Percentiles rank a stretch among this genome's conserved stretches.
These are phyloP conservation scores for Trametes sp. DNA, from an alignment of 1,284 basidiomycete species.

Conservation along the genomic window DNA sequence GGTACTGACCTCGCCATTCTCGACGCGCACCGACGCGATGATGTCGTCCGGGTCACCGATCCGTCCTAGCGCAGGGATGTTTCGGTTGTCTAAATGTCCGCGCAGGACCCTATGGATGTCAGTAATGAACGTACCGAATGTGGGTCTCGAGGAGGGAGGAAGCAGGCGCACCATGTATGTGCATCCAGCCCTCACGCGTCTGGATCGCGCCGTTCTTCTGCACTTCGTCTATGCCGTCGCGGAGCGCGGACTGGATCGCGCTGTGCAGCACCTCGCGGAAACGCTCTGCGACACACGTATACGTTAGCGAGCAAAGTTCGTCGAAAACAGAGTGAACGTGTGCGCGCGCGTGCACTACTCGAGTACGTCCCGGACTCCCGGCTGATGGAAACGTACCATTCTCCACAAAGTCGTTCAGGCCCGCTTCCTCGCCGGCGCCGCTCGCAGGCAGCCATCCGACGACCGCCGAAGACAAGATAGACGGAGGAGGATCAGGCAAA, in stretches of 20 bases:
- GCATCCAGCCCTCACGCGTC: slow-evolving; percentile 80
- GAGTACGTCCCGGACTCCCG: too few relatives aligned
- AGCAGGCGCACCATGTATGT: slow-evolving; percentile 69
- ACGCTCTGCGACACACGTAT: slow-evolving; percentile 47
- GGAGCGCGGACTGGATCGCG: slow-evolving; percentile 60
- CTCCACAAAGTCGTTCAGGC: slow-evolving; percentile 72
- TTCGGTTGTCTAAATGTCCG: slow-evolving; percentile 62
- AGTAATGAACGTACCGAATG: too few relatives aligned
- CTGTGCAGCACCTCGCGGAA: slow-evolving; percentile 69
- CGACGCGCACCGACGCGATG: slow-evolving; percentile 74
- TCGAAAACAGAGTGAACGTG: background rate
- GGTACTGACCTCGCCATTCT: slow-evolving; percentile 65
- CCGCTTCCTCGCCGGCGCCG: slow-evolving; percentile 50
- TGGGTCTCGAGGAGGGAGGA: background rate
- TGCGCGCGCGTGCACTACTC: slow-evolving; percentile 39
- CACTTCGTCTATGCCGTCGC: slow-evolving; percentile 67
- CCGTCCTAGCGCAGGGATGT: slow-evolving; percentile 72
- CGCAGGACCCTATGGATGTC: too few relatives aligned
- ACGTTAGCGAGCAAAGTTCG: background rate
- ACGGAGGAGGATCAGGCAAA: slow-evolving; percentile 51
- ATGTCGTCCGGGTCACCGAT: slow-evolving; percentile 86
- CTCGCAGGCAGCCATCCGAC: slow-evolving; percentile 77
- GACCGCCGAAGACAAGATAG: slow-evolving; percentile 56
- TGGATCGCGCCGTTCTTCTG: slow-evolving; percentile 71
- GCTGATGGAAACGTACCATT: slow-evolving; percentile 55